A percentile compares a stretch with the other conserved stretches of the same genome.
Conservation (phyloP, 768 basidiomycete species). For the Hericium rajendrae region DNA sequence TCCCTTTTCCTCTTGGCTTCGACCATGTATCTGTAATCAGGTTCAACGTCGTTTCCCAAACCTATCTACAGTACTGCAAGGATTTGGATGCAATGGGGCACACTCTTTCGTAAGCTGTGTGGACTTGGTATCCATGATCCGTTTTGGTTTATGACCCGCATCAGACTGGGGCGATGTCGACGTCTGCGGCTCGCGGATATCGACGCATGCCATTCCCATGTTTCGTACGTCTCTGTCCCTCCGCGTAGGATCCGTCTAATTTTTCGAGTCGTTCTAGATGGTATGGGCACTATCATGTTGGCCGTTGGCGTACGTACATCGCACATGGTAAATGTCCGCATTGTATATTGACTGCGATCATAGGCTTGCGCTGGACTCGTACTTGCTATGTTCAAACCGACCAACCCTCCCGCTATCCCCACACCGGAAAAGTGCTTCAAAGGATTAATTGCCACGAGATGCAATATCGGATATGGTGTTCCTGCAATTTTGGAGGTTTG, state of each 20-base stretch:
- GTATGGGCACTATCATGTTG: slow-evolving; percentile 2
- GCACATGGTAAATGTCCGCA: neutral
- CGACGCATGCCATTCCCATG: neutral
- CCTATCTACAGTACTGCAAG: neutral
- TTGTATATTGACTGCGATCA: neutral
- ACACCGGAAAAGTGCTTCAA: slow-evolving; percentile 16
- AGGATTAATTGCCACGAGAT: slow-evolving; percentile 3
- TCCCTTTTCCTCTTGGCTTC: neutral
- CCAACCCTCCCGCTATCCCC: slow-evolving; percentile 14
- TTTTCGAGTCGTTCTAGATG: slow-evolving; percentile 1
- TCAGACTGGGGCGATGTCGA: neutral
- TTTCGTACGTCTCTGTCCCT: neutral
- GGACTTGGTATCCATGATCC: too few relatives aligned
- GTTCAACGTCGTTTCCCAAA: neutral
- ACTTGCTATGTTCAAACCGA: slow-evolving; percentile 16
- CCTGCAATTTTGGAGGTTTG: slow-evolving; percentile 21
- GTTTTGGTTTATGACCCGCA: too few relatives aligned
- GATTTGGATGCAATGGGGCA: neutral
- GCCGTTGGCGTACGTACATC: neutral
- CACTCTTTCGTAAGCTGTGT: neutral
- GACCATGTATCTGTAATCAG: neutral
- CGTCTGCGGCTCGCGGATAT: neutral
- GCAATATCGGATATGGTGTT: slow-evolving; percentile 11
- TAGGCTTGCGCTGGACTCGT: slow-evolving; percentile 9
- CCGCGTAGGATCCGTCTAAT: neutral